phyloP scores from a whole-genome alignment of 2,329 filamentous ascomycete genomes.

The Cytospora mali region DNA sequence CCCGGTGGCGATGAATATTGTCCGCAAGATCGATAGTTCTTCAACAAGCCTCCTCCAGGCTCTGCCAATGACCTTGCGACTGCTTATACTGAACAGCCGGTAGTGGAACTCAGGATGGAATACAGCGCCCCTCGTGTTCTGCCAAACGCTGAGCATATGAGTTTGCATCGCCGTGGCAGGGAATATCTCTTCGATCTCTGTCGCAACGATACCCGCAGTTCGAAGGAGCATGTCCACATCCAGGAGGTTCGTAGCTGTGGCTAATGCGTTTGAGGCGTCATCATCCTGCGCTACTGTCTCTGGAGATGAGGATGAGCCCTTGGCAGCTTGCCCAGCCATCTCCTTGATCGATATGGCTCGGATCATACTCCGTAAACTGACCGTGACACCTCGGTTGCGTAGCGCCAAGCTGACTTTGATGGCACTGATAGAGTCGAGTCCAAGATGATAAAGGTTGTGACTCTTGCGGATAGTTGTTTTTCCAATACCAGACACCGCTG shows the following conservation, averaged over 20 bases:
- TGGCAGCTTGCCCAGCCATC: constrained; percentile 47
- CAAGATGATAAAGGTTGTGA: constrained; percentile 78
- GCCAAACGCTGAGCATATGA: constrained; percentile 80
- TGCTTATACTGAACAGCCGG: constrained; percentile 45
- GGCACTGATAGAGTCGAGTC: constrained; percentile 87
- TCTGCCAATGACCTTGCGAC: constrained; percentile 45
- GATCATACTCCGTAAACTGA: constrained; percentile 74
- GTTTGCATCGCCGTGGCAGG: constrained; percentile 77
- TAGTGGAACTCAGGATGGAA: constrained; percentile 79
- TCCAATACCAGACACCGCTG: constrained; percentile 63
- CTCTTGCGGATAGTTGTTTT: constrained; percentile 58
- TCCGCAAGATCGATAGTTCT: constrained; percentile 68
- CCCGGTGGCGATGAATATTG: constrained; percentile 60
- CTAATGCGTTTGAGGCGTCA: constrained; percentile 28
- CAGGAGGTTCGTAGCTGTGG: constrained; percentile 40
- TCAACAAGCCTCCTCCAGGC: constrained; percentile 65
- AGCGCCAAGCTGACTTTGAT: constrained; percentile 80
- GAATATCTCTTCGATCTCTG: constrained; percentile 58
- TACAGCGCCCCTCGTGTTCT: constrained; percentile 63
- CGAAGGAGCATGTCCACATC: constrained; percentile 44
- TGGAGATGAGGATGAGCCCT: not conserved
- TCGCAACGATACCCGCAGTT: constrained; percentile 42
- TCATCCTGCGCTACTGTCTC: not conserved
- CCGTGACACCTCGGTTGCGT: constrained; percentile 60
- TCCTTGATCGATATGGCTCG: constrained; percentile 64